Conservation (phyloP, 805 yeast genomes). For the Candida railenensis region DNA sequence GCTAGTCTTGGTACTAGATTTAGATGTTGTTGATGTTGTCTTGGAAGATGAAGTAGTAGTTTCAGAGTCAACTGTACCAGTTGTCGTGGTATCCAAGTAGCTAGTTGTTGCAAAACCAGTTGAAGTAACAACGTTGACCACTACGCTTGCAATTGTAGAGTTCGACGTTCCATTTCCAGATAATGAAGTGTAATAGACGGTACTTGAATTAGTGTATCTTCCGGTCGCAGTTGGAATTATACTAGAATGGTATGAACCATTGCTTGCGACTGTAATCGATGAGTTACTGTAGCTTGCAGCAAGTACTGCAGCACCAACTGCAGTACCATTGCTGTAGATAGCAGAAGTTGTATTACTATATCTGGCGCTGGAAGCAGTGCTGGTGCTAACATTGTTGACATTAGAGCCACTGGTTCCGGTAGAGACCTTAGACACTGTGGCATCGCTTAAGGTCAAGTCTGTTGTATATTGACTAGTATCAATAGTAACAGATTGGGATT, state of each 20-base stretch:
- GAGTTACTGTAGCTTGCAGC: background rate
- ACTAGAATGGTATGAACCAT: background rate
- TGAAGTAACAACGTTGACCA: background rate
- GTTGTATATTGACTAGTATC: constrained; percentile 18
- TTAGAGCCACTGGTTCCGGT: background rate
- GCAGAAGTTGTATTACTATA: constrained; percentile 1
- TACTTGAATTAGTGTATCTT: background rate
- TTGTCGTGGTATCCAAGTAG: background rate
- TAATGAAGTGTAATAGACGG: background rate
- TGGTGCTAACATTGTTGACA: background rate
- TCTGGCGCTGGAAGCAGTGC: background rate
- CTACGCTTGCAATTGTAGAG: background rate
- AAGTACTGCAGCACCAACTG: constrained; percentile 1
- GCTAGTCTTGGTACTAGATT: background rate
- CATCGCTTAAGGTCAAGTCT: constrained; percentile 12
- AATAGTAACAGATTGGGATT: constrained; percentile 22
- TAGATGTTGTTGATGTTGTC: constrained; percentile 6
- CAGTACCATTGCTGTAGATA: background rate
- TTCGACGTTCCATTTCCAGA: background rate
- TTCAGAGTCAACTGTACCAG: no score
- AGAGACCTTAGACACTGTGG: background rate
- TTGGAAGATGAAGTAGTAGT: background rate
- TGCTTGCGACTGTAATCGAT: background rate
- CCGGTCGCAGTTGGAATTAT: background rate
- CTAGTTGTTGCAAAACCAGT: background rate